Base-by-base conservation (phyloP, 306 rosid genomes). In the Quercus rubra region DNA sequence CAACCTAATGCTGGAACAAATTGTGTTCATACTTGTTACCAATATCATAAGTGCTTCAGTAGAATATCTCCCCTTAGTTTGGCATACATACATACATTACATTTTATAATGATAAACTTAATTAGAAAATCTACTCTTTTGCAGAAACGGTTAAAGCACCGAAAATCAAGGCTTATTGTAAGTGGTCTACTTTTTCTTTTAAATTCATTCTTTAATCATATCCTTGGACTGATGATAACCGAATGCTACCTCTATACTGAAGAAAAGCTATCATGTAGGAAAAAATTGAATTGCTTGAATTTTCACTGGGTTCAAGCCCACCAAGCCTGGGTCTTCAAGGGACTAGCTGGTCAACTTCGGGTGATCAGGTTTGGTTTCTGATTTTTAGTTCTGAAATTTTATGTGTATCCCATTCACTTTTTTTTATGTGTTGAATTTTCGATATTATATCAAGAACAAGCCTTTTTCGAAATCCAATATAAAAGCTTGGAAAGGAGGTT, bases 311-410 rank as follows among this genome's bases (percentile, higher is more conserved):
- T 77, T 88, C 96, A 63, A 75, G 90, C 79, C 97, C 98, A 77
- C 99, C 99, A 68, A 75, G 86, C 86, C 80, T 96, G 89, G 99
- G 96, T 27, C 85, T 89, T 70, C 92, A 88, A 67, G 99, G 99
- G 79, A 90, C 88, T 87, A 90, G 91, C 30, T 96, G 99, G 99
- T 90, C 85, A 71, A 89, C 97, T 79, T 73, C 79, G 21, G 88
- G 90, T 81, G 90, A 87, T 86, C 96, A 87, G 98, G 99, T 95
- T 76, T 79, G 85, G 69, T 69, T 85, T 87, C 81, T 78, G 25
- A 63, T 76, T 55, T 27, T 62, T 41, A 67, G 63, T 82, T 82
- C 58, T 70, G 73, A 73, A 78, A 64, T 76, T 25, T 56, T n/a
- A 30, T 49, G 72, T 73, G 19, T 51, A 46, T 71, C 54, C 17